These are phyloP conservation scores for Lactarius akahatsu DNA, from an alignment of 768 basidiomycete genomes.

Conservation along the genomic window DNA sequence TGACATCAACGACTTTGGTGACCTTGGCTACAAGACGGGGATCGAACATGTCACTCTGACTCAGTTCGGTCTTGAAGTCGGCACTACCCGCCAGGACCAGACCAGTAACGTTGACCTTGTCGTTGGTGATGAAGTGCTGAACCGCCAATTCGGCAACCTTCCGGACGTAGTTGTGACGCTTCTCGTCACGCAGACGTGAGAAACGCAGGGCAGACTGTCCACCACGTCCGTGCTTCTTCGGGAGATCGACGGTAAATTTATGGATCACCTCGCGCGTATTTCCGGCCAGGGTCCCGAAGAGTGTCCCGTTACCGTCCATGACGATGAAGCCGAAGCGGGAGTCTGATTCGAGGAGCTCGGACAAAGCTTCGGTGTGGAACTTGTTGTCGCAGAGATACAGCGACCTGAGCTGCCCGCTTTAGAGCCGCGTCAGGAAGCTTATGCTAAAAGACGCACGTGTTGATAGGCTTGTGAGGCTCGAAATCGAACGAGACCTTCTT, in stretches of 20 bases:
- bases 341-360: slow-evolving; percentile 95
- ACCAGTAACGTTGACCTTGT: slow-evolving; percentile 97
- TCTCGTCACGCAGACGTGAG: slow-evolving; percentile 98
- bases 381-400: slow-evolving; percentile 99
- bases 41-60: slow-evolving; percentile 97
- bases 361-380: slow-evolving; percentile 97
- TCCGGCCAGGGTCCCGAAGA: slow-evolving; percentile 93
- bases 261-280: slow-evolving; percentile 97
- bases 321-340: slow-evolving; percentile 99
- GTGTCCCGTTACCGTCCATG: slow-evolving; percentile 98
- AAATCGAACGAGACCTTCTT: slow-evolving; percentile 99
- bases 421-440: neutral
- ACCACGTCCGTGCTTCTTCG: slow-evolving; percentile 99
- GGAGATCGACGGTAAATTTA: slow-evolving; percentile 98
- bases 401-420: slow-evolving; percentile 53
- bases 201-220: slow-evolving; percentile 99
- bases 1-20: slow-evolving; percentile 98
- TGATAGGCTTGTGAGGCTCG: slow-evolving; percentile 98
- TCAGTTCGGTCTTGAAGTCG: slow-evolving; percentile 98
- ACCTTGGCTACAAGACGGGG: slow-evolving; percentile 82
- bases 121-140: slow-evolving; percentile 95
- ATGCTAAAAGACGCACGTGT: slow-evolving; percentile 64
- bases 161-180: slow-evolving; percentile 98
- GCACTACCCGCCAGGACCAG: slow-evolving; percentile 95
- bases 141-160: slow-evolving; percentile 98